Conservation (phyloP, 2,329 filamentous ascomycete genomes). For the Ceratocystis harringtonii region DNA sequence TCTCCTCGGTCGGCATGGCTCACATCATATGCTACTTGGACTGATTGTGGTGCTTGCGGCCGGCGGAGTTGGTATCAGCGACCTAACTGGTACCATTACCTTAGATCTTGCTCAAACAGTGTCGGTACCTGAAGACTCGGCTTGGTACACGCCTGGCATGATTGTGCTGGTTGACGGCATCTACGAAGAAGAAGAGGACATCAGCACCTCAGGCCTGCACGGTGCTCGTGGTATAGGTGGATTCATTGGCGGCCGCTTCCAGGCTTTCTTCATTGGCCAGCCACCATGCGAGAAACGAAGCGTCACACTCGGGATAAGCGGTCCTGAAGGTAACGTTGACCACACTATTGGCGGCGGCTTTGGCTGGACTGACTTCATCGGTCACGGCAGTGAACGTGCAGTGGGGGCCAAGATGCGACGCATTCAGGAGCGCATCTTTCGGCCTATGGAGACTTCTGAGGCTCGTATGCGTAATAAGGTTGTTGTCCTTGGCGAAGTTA, state of each 20-base stretch:
- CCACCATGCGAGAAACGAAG: constrained; percentile 79
- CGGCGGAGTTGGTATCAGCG: constrained; percentile 67
- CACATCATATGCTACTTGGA: constrained; percentile 72
- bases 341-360: constrained; percentile 64
- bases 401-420: constrained; percentile 69
- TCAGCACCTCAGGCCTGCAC: constrained; percentile 53
- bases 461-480: constrained; percentile 35
- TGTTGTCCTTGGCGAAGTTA: constrained; percentile 71
- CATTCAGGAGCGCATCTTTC: constrained; percentile 55
- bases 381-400: constrained; percentile 76
- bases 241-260: constrained; percentile 79
- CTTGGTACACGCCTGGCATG: constrained; percentile 93
- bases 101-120: constrained; percentile 70
- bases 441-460: constrained; percentile 25
- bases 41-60: constrained; percentile 69
- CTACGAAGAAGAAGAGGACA: constrained; percentile 91
- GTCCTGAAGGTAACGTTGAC: constrained; percentile 40
- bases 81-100: constrained; percentile 74
- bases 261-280: constrained; percentile 79
- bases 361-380: constrained; percentile 94
- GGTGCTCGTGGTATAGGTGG: constrained; percentile 73
- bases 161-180: constrained; percentile 86
- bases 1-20: constrained; percentile 63
- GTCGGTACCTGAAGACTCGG: constrained; percentile 68
- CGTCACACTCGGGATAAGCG: constrained; percentile 58